Percentiles rank a stretch among this genome's conserved stretches.
Evolutionary conservation across 306 rosid species (phyloP).

Genomic region (Rosa multiflora): DNA sequence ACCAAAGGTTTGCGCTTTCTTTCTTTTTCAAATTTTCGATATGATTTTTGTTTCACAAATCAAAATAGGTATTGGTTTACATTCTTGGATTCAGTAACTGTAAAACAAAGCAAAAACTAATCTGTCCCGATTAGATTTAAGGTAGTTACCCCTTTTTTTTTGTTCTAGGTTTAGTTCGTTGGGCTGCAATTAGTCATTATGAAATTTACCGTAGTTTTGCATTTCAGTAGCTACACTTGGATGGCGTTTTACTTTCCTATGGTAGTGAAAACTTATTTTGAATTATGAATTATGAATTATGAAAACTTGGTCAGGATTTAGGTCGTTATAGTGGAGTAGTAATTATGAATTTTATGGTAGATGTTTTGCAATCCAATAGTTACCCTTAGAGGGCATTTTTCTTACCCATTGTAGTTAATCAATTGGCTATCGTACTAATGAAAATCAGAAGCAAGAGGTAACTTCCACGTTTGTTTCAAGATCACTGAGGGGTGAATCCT

Average conservation of each 20-base stretch:
- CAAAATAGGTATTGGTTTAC: not conserved
- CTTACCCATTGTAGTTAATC: not conserved
- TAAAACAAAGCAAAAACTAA: not conserved
- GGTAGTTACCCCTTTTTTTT: not conserved
- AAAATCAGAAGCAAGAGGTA: not conserved
- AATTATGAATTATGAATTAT: too few species aligned
- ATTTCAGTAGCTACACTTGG: not conserved
- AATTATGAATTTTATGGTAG: not conserved
- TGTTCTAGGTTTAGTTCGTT: not conserved
- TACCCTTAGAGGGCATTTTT: not conserved
- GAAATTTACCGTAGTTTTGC: not conserved
- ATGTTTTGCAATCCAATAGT: not conserved
- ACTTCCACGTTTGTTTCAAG: not conserved
- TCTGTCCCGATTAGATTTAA: not conserved
- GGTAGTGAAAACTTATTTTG: not conserved
- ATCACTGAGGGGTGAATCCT: not conserved
- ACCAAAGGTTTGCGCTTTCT: slow-evolving; percentile 22
- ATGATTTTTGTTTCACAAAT: not conserved
- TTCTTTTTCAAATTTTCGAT: not conserved
- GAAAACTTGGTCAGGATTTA: not conserved
- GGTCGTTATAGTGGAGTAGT: not conserved
- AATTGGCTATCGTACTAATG: not conserved
- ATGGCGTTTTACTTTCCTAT: not conserved
- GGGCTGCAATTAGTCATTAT: not conserved
- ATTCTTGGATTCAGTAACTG: not conserved